Evolutionary conservation across 306 rosid species (phyloP), one percentile per base, ranked within the genome.

Genomic region (Cicer arietinum): DNA sequence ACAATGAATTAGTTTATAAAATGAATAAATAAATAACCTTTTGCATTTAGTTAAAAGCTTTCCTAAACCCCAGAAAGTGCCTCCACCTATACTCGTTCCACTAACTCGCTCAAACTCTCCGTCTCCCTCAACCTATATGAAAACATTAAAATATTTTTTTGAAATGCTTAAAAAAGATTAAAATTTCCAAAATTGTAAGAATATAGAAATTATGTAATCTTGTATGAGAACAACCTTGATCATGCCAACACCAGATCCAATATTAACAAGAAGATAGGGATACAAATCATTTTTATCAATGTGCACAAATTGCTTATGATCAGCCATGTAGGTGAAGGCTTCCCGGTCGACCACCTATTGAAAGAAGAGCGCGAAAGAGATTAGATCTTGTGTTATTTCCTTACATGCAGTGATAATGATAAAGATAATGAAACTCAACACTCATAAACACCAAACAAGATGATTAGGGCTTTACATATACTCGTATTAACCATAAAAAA

Each of bases 181-280:
- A 63, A 74, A 37, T 37, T 50, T 73, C 70, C 81, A 71, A 71
- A 67, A 44, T 65, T 80, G 82, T 54, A 77, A 76, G 39, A 69
- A 59, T 52, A 66, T 35, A 61, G 77, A 25, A 45, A 78, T 47
- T 48, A 74, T 56, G 45, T 59, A 54, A 54, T 63, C 46, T 69
- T 70, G 78, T 13, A 78, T 67, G 65, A 53, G 68, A 59, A 73
- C 62, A 63, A 94, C 99, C 97, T 94, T 94, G 75, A 92, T 86
- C 95, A 94, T 94, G 84, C 99, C 87, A 83, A 94, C 98, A 75
- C 99, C 99, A 71, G 99, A 94, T 6, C 99, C 99, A 60, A 92
- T 90, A 73, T 89, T 94, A 73, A 94, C 99, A 61, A 94, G 98
- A 52, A 94, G 96, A 83, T 88, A 94, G 12, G 98, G 99, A 77